Conservation (phyloP, 257 asterid genomes). For the Handroanthus guayacan region DNA sequence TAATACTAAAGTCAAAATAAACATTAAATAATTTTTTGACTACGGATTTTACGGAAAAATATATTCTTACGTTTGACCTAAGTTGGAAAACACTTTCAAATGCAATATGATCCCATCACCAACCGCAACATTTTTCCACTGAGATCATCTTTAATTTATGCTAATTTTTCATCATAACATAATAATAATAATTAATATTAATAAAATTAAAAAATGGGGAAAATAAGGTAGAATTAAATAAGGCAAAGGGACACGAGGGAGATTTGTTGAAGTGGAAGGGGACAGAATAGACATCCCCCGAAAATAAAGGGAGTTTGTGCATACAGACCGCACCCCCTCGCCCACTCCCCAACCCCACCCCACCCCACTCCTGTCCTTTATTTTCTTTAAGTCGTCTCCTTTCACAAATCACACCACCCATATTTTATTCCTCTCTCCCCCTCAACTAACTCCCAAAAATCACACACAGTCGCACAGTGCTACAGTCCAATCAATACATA, state of each 20-base stretch:
- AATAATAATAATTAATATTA: too few species aligned
- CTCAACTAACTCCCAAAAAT: constrained; percentile 53
- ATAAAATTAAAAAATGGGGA: too few species aligned
- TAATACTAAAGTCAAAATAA: too few species aligned
- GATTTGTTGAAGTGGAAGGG: constrained; percentile 78
- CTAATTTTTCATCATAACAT: too few species aligned
- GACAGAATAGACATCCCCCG: constrained; percentile 97
- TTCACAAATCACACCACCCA: not conserved
- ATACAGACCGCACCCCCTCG: constrained; percentile 23
- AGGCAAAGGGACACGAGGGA: constrained; percentile 66
- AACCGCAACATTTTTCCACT: not conserved
- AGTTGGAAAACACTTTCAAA: not conserved
- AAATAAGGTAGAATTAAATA: constrained; percentile 34
- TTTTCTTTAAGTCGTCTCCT: not conserved
- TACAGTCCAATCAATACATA: constrained; percentile 45
- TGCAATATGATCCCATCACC: not conserved
- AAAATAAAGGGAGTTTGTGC: constrained; percentile 78
- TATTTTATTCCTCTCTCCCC: constrained; percentile 9
- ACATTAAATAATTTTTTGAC: too few species aligned
- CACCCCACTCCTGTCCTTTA: not conserved
- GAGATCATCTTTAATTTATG: too few species aligned
- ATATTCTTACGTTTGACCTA: not conserved
- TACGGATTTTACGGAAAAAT: too few species aligned
- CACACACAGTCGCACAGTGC: constrained; percentile 39
- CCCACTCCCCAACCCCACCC: too few species aligned